A percentile compares a stretch with the other conserved stretches of the same genome.
These are phyloP conservation scores for Chloropicon primus DNA, from an alignment of 139 green algal species.

Conservation along the genomic window DNA sequence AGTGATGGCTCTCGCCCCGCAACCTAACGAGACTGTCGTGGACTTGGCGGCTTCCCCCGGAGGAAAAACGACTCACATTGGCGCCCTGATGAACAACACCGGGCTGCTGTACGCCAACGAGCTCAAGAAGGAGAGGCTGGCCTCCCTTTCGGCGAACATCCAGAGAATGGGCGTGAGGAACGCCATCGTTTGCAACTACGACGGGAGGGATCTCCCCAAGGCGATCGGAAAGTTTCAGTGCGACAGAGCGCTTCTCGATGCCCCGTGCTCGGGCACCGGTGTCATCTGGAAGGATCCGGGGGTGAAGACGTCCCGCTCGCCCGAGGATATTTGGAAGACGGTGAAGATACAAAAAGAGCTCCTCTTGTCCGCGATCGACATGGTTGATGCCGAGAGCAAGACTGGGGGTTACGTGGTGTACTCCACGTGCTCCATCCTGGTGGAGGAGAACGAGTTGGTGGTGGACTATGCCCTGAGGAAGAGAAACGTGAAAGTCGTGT, in stretches of 20 bases:
- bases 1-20: slow-evolving; percentile 89
- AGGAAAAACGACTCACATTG: slow-evolving; percentile 95
- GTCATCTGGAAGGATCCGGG: slow-evolving; percentile 78
- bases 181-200: slow-evolving; percentile 84
- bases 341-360: slow-evolving; percentile 93
- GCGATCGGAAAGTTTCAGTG: slow-evolving; percentile 65
- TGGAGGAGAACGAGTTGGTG: slow-evolving; percentile 98
- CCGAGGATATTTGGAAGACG: slow-evolving; percentile 82
- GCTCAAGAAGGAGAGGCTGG: slow-evolving; percentile 81
- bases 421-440: slow-evolving; percentile 93
- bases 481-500: slow-evolving; percentile 78
- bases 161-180: slow-evolving; percentile 28
- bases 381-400: slow-evolving; percentile 71
- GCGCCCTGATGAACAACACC: slow-evolving; percentile 89
- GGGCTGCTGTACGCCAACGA: slow-evolving; percentile 94
- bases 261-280: slow-evolving; percentile 93
- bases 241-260: slow-evolving; percentile 93
- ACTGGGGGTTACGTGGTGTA: slow-evolving; percentile 82
- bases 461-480: slow-evolving; percentile 94
- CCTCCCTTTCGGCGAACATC: slow-evolving; percentile 80
- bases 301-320: slow-evolving; percentile 53
- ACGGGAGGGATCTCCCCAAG: slow-evolving; percentile 64
- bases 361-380: slow-evolving; percentile 91
- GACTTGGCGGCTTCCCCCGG: slow-evolving; percentile 96
- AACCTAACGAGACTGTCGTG: slow-evolving; percentile 67